A percentile compares a stretch with the other conserved stretches of the same genome.
These are phyloP conservation scores for Rhizopogon roseolus DNA, from an alignment of 768 basidiomycete genomes.

Conservation along the genomic window DNA sequence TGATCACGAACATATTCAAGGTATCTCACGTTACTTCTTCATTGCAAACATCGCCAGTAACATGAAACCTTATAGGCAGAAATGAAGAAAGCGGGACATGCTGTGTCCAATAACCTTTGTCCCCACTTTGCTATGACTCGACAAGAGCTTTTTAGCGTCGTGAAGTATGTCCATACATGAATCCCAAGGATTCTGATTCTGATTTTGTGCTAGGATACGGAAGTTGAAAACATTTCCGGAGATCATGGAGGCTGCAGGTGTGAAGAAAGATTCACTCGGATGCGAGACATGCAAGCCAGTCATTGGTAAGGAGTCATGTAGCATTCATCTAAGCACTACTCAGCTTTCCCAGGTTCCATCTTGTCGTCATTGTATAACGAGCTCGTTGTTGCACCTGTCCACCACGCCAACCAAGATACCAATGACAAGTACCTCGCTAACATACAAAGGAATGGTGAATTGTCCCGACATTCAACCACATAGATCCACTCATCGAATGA, in stretches of 20 bases:
- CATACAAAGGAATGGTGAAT: constrained; percentile 58
- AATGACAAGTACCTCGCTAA: constrained; percentile 69
- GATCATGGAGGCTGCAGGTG: constrained; percentile 47
- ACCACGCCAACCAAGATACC: constrained; percentile 69
- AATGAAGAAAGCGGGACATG: constrained; percentile 63
- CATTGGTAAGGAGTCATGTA: constrained; percentile 33
- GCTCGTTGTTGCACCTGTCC: constrained; percentile 54
- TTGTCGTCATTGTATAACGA: constrained; percentile 56
- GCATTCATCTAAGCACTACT: not conserved
- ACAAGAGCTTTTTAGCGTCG: constrained; percentile 60
- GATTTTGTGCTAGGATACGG: constrained; percentile 40
- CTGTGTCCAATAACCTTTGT: constrained; percentile 57
- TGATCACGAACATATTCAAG: constrained; percentile 39
- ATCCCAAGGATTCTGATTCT: not conserved
- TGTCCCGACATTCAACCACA: not conserved
- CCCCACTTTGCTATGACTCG: constrained; percentile 61
- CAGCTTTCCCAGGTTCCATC: constrained; percentile 24
- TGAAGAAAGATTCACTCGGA: constrained; percentile 45
- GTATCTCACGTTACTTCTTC: constrained; percentile 7
- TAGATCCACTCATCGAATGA: not conserved
- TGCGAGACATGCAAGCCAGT: constrained; percentile 75
- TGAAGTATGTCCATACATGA: constrained; percentile 31
- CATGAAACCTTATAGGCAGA: constrained; percentile 39
- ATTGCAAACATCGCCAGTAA: not conserved
- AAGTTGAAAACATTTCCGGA: constrained; percentile 50